Conservation (phyloP, 495 filamentous ascomycete genomes). For the Talaromyces liani region DNA sequence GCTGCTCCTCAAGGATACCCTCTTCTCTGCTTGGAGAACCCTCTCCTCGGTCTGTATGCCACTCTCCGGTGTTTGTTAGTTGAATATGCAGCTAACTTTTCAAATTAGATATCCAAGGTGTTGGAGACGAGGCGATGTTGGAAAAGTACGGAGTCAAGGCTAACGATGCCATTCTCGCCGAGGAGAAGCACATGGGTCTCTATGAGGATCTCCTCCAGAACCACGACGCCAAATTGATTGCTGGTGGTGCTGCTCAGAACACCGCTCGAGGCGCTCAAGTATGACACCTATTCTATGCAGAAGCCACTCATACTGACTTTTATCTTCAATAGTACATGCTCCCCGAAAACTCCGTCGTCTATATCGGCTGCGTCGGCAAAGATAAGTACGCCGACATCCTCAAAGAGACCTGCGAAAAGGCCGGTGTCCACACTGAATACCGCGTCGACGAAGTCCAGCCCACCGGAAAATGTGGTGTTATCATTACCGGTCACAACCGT, state of each 20-base stretch:
- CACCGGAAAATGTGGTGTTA: constrained; percentile 90
- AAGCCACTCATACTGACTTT: constrained; percentile 9
- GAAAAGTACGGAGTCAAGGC: constrained; percentile 87
- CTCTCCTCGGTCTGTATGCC: constrained; percentile 71
- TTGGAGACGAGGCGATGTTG: constrained; percentile 73
- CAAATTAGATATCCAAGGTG: constrained; percentile 77
- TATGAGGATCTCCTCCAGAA: constrained; percentile 88
- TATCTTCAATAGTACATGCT: constrained; percentile 66
- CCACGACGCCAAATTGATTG: constrained; percentile 85
- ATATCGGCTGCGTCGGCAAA: constrained; percentile 84
- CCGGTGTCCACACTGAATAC: constrained; percentile 88
- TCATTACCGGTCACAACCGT: constrained; percentile 92
- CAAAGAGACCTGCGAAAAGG: constrained; percentile 67
- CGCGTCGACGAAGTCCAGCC: constrained; percentile 71
- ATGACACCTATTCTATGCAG: constrained; percentile 8
- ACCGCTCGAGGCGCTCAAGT: constrained; percentile 88
- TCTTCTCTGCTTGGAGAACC: constrained; percentile 91
- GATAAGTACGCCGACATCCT: constrained; percentile 89
- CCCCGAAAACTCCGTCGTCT: constrained; percentile 75
- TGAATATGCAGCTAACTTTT: constrained; percentile 12
- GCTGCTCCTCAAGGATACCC: constrained; percentile 65
- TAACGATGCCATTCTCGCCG: constrained; percentile 96
- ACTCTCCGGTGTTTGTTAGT: not conserved
- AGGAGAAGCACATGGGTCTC: constrained; percentile 77
- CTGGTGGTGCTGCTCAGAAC: constrained; percentile 97